Conservation (phyloP, 768 basidiomycete genomes). For the Brasilioporus rufonigricans region DNA sequence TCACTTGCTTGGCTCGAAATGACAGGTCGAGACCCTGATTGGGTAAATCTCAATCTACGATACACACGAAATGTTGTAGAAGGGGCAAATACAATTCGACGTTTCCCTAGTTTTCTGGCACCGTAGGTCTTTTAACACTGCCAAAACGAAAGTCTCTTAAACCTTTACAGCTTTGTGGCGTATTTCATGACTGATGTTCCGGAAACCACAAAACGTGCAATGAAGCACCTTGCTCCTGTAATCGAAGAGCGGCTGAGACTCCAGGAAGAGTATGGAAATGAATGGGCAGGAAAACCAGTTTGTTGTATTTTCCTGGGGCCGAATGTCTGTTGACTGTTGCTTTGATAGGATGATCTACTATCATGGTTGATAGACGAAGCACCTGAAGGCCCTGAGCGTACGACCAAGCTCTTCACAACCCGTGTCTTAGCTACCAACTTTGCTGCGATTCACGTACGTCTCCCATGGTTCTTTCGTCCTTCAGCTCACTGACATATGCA, state of each 20-base stretch:
- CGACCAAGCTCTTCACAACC: not conserved
- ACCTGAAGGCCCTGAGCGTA: not conserved
- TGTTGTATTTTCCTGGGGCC: not conserved
- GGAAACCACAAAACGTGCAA: not conserved
- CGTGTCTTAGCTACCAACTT: not conserved
- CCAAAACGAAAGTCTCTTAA: too few species aligned
- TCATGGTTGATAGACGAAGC: not conserved
- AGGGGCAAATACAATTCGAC: not conserved
- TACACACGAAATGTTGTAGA: not conserved
- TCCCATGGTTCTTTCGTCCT: not conserved
- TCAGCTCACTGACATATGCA: not conserved
- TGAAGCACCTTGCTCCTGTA: not conserved
- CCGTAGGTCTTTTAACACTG: not conserved
- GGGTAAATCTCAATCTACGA: not conserved
- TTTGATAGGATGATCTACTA: not conserved
- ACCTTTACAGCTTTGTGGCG: too few species aligned
- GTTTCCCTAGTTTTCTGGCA: not conserved
- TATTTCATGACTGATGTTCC: not conserved
- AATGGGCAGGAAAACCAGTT: not conserved
- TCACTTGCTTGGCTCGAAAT: not conserved
- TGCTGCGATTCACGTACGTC: not conserved
- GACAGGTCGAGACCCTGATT: not conserved
- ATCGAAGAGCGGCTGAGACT: not conserved
- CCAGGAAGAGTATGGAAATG: not conserved
- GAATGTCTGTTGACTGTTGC: not conserved